Percentiles rank a stretch among this genome's conserved stretches.
Conservation (phyloP, 306 rosid species). For the Prunus armeniaca region DNA sequence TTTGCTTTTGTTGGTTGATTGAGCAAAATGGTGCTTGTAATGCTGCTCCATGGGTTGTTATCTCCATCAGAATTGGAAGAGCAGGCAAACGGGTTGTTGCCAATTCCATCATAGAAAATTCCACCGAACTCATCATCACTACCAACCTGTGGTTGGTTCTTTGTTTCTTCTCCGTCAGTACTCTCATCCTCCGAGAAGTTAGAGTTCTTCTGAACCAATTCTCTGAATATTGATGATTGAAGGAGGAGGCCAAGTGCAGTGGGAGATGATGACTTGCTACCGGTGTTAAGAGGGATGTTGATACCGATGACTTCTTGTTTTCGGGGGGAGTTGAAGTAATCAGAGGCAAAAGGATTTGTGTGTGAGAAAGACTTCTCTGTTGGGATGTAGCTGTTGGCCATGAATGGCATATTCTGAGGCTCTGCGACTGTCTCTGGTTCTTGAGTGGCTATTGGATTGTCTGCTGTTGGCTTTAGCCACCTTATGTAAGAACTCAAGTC, state of each 20-base stretch:
- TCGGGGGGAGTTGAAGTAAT: slow-evolving; percentile 33
- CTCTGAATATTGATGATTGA: slow-evolving; percentile 60
- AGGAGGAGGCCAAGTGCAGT: slow-evolving; percentile 67
- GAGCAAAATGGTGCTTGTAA: slow-evolving; percentile 9
- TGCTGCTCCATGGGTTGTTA: slow-evolving; percentile 18
- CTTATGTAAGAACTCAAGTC: slow-evolving; percentile 74
- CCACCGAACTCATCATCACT: slow-evolving; percentile 48
- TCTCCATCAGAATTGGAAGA: slow-evolving; percentile 17
- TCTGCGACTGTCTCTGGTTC: slow-evolving; percentile 30
- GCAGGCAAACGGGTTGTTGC: slow-evolving; percentile 46
- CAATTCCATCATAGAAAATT: slow-evolving; percentile 40
- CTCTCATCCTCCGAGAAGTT: slow-evolving; percentile 44
- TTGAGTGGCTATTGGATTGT: slow-evolving; percentile 12
- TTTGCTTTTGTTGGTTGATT: slow-evolving; percentile 3
- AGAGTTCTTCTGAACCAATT: slow-evolving; percentile 61
- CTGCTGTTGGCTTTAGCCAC: slow-evolving; percentile 64
- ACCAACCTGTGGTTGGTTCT: slow-evolving; percentile 30
- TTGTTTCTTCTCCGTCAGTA: slow-evolving; percentile 44
- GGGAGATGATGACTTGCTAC: slow-evolving; percentile 51
- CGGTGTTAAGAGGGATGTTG: slow-evolving; percentile 17
- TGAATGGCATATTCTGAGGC: slow-evolving; percentile 26
- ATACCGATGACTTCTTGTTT: slow-evolving; percentile 34
- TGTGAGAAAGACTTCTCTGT: slow-evolving; percentile 36
- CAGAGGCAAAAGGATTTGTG: slow-evolving; percentile 20
- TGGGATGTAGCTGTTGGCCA: slow-evolving; percentile 19